Base-by-base conservation (phyloP, 345 rosid genomes). In the Punica granatum region DNA sequence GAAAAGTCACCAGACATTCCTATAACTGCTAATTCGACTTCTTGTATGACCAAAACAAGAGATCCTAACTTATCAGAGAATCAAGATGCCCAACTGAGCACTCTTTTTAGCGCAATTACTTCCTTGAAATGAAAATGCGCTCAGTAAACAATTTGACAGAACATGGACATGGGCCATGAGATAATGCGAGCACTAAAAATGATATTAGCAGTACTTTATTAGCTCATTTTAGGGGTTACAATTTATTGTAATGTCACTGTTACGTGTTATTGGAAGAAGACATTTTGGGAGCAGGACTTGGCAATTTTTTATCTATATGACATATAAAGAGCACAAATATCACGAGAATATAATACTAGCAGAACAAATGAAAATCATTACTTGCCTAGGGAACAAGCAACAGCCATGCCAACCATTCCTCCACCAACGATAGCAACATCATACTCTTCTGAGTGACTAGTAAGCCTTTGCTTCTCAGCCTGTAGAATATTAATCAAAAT, bases 401-500 rank as follows among this genome's bases (percentile, higher is more conserved):
- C 75, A 75, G 97, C 91, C 81, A 93, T 84, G 74, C 98, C 97
- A 73, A 93, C 99, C 96, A 93, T 88, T 78, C 97, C 97, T 65
- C 96, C 96, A 28, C 99, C 97, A 51, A 90, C 92, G 67, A 92
- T 84, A 66, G 97, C 97, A 80, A 91, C 74, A 72, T 93, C 97
- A 71, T 86, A 87, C 58, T 80, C 85, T 8, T 78, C 75, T 66
- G 58, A 74, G 71, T 76, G 56, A 9, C 44, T 75, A 35, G 28
- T 59, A 11, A 71, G 34, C 34, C 49, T 53, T 49, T 21, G 79
- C 77, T 75, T 74, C 62, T 69, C 75, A 37, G 73, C 69, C 21
- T 58, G 42, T 73, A 33, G 30, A 34, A 37, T 19, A 26, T 30
- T 51, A 30, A n/a, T 30, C 43, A 56, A 32, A 70, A 32, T 10